Evolutionary conservation across 768 basidiomycete genomes (phyloP).

Genomic region (Udeniomyces megalosporus): DNA sequence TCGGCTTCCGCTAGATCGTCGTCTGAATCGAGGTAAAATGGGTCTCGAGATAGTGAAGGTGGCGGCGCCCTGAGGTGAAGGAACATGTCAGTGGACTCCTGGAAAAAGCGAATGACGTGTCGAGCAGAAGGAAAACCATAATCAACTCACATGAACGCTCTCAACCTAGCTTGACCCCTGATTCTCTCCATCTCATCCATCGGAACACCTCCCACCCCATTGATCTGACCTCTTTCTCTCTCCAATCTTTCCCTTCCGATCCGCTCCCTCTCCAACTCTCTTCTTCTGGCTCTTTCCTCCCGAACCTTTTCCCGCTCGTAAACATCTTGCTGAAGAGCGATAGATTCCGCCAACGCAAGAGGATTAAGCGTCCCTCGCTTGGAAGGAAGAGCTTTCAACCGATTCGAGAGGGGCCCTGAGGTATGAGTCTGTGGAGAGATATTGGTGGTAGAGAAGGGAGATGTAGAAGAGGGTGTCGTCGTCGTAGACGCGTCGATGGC

Average conservation of each 20-base stretch:
- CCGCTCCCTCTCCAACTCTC: not conserved
- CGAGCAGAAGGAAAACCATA: not conserved
- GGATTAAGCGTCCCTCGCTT: not conserved
- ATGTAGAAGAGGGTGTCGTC: not conserved
- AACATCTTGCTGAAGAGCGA: not conserved
- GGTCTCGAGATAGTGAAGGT: not conserved
- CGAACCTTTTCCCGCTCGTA: not conserved
- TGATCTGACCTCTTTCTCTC: not conserved
- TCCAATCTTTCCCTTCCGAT: not conserved
- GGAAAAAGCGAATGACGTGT: not conserved
- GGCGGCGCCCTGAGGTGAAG: not conserved
- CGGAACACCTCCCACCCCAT: not conserved
- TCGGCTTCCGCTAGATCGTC: not conserved
- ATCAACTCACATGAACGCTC: slow-evolving; percentile 8
- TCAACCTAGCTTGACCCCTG: slow-evolving; percentile 4
- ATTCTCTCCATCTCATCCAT: slow-evolving; percentile 6
- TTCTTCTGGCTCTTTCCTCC: not conserved
- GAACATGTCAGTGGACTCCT: too few relatives aligned
- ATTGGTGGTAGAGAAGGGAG: not conserved
- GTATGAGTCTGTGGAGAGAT: not conserved
- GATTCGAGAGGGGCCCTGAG: not conserved
- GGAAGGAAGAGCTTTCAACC: not conserved
- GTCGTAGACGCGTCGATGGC: not conserved
- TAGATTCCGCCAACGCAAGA: not conserved
- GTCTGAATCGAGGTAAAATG: not conserved